Base-by-base conservation (phyloP, 805 yeast species). In the Ogataea philodendri region DNA sequence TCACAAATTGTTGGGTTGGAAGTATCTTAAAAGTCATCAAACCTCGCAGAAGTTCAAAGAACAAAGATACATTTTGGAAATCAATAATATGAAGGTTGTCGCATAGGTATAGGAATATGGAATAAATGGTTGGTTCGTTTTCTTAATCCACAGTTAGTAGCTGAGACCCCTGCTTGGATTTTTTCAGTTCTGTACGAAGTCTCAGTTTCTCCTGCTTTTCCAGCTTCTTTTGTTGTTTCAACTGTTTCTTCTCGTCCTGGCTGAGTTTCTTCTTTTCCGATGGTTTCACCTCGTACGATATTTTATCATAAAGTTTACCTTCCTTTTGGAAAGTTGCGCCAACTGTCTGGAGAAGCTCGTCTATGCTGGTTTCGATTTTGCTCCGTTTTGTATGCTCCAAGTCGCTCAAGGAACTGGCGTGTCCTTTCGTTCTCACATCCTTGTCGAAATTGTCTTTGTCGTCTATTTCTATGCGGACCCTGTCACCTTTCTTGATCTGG, bases 1-100 rank as follows among this genome's bases (percentile, higher is more conserved):
- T 51, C 60, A 62, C 32, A 53, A 57, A 5, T 57, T 70, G 34
- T 60, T 81, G 11, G 87, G 86, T 3, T 81, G 87, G 87, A 72
- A 69, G 41, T 81, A 81, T 48, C 51, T 78, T 24, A 63, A 63
- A 46, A 70, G 81, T 28, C 67, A 65, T 20, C 55, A 60, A 18
- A 48, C 49, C 14, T 54, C 62, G 11, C 80, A 78, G 58, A 61
- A 65, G 40, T 78, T 74, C 53, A 81, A 81, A 52, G 84, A 76
- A 48, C 81, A 82, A 7, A 68, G 70, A 45, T 79, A 60, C 46
- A 76, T 80, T 23, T 62, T 80, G 42, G 84, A 78, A 42, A 22
- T 58, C 5, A 49, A 52, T 33, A 45, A 41, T 19, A 42, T 51
- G 38, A 46, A 37, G 23, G 41, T 39, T 17, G 48, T 44, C 20